Conservation (phyloP, 2,329 filamentous ascomycete species). For the Sclerotinia borealis region DNA sequence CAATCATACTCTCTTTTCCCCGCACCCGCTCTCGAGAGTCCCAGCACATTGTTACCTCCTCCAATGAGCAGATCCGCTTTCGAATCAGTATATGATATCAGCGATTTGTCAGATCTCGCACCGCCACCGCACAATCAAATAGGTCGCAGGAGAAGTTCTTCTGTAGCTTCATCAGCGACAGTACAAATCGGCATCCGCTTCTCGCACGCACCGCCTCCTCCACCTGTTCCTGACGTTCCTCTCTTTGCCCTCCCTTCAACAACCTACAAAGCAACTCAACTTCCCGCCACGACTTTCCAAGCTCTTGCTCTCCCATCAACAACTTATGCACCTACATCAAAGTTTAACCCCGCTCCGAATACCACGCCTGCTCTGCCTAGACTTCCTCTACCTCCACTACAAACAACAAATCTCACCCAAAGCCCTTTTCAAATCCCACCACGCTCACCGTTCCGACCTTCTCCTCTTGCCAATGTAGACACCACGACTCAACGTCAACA, state of each 20-base stretch:
- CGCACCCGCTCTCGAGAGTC: constrained; percentile 12
- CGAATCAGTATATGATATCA: constrained; percentile 30
- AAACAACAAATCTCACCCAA: constrained; percentile 5
- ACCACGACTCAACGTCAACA: constrained; percentile 7
- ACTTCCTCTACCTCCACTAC: constrained; percentile 4
- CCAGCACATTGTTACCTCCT: background rate
- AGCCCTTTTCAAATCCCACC: constrained; percentile 5
- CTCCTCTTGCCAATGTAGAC: constrained; percentile 7
- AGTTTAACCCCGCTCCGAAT: background rate
- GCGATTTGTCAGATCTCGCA: constrained; percentile 17
- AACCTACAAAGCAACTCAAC: constrained; percentile 31
- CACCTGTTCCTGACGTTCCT: constrained; percentile 12
- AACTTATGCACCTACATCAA: background rate
- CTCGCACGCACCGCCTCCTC: constrained; percentile 42
- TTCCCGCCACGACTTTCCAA: background rate
- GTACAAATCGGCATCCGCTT: constrained; percentile 67
- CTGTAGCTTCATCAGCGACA: constrained; percentile 58
- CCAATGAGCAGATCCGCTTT: constrained; percentile 4
- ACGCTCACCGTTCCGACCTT: constrained; percentile 9
- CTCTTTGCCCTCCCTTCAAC: constrained; percentile 30
- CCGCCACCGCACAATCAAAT: constrained; percentile 16
- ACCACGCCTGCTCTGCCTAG: background rate
- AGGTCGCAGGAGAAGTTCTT: constrained; percentile 48
- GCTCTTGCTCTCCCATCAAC: background rate
- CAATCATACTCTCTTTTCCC: constrained; percentile 31